Evolutionary conservation across 306 rosid genomes (phyloP).

Genomic region (Cucurbita argyrosperma): DNA sequence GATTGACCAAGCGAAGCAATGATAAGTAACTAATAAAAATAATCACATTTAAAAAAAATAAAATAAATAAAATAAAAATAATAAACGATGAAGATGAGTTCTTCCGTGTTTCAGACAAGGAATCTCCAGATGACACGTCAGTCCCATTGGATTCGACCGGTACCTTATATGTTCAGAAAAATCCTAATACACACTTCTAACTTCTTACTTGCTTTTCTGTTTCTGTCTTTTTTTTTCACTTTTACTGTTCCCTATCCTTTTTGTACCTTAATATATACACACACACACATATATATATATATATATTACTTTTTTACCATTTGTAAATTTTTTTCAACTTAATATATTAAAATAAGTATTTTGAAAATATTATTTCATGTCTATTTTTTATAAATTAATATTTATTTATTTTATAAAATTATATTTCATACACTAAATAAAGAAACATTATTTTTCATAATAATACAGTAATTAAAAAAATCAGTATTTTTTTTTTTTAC

Average conservation of each 20-base stretch:
- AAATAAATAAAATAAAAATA: background rate
- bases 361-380: no score
- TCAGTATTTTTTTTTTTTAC: no score
- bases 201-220: background rate
- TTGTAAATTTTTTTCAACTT: no score
- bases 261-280: background rate
- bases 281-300: no score
- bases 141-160: background rate
- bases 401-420: no score
- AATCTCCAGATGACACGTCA: background rate
- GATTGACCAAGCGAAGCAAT: constrained; percentile 4
- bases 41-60: background rate
- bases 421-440: no score
- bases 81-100: background rate
- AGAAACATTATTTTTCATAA: no score
- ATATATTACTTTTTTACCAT: background rate
- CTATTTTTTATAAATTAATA: no score
- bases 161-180: background rate
- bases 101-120: background rate
- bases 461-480: no score
- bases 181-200: background rate
- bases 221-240: background rate
- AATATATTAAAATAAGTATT: no score
- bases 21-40: background rate
- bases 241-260: background rate